These are phyloP conservation scores for Paspalum notatum DNA, from an alignment of 176 grass and related monocot species.

Conservation along the genomic window DNA sequence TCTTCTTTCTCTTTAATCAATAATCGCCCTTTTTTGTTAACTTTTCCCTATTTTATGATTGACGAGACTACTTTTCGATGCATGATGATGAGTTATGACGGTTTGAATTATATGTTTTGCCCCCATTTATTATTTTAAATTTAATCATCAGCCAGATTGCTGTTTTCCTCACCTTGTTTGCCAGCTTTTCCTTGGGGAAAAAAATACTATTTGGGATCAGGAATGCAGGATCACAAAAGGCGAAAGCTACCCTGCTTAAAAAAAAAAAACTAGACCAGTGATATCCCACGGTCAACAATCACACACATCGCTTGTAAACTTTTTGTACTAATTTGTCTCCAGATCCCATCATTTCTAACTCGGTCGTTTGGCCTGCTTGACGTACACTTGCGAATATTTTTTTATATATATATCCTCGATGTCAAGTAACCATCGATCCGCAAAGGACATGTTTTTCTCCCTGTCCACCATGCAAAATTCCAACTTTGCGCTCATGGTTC, in stretches of 20 bases:
- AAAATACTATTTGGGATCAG: not conserved
- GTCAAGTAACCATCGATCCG: not conserved
- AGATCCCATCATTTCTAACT: not conserved
- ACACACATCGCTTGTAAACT: not conserved
- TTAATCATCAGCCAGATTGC: not conserved
- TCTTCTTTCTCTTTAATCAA: not conserved
- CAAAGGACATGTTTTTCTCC: conserved; percentile 7
- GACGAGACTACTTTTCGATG: not conserved
- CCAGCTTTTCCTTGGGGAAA: too few species aligned
- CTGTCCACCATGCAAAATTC: not conserved
- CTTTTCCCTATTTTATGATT: not conserved
- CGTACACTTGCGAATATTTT: not conserved
- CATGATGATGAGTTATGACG: not conserved
- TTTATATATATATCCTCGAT: not conserved
- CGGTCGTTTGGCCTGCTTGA: not conserved
- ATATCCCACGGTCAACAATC: not conserved
- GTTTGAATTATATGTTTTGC: not conserved
- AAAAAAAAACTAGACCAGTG: not conserved
- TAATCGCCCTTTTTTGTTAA: not conserved
- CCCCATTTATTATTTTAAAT: not conserved
- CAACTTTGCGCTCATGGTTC: not conserved
- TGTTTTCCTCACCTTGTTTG: not conserved
- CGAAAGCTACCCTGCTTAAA: not conserved
- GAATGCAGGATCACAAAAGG: not conserved
- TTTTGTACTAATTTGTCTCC: not conserved